phyloP scores from a whole-genome alignment of 768 basidiomycete genomes.

The Udeniomyces megalosporus region DNA sequence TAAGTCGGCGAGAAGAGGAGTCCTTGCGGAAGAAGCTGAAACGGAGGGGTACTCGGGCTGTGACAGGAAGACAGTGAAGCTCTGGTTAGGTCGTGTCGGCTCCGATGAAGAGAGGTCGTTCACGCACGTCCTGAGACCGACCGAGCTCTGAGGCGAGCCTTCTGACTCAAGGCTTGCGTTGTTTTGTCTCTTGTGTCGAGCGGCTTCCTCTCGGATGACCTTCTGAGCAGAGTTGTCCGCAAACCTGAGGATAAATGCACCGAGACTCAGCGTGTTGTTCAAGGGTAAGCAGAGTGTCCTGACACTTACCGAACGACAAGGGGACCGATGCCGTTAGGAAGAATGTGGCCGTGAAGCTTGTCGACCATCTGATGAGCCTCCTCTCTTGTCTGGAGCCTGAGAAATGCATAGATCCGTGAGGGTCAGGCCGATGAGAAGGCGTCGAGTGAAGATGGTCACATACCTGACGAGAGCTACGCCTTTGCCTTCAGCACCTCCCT shows the following conservation, averaged over 20 bases:
- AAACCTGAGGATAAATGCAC: background rate
- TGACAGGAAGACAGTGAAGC: too few species aligned
- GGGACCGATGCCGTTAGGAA: conserved; percentile 1
- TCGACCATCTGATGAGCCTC: conserved; percentile 13
- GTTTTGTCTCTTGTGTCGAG: background rate
- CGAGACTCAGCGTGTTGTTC: background rate
- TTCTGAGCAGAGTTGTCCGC: conserved; percentile 9
- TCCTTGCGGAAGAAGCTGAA: too few species aligned
- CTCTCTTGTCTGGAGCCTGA: conserved; percentile 9
- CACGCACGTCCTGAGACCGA: too few species aligned
- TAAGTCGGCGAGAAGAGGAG: too few species aligned
- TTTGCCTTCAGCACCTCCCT: conserved; percentile 8
- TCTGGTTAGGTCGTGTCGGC: too few species aligned
- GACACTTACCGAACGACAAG: conserved; percentile 7
- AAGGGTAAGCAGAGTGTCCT: background rate
- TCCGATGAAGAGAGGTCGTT: too few species aligned
- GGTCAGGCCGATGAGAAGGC: background rate
- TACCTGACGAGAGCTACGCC: conserved; percentile 12
- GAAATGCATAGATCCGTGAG: background rate
- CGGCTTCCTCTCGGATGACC: conserved; percentile 11
- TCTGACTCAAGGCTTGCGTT: background rate
- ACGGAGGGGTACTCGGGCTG: too few species aligned
- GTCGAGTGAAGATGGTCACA: background rate
- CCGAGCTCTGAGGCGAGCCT: too few species aligned
- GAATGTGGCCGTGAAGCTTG: conserved; percentile 9